A percentile compares a stretch with the other conserved stretches of the same genome.
Conservation (phyloP, 108 stramenopile species). For the Cyclostephanos invisitatus region DNA sequence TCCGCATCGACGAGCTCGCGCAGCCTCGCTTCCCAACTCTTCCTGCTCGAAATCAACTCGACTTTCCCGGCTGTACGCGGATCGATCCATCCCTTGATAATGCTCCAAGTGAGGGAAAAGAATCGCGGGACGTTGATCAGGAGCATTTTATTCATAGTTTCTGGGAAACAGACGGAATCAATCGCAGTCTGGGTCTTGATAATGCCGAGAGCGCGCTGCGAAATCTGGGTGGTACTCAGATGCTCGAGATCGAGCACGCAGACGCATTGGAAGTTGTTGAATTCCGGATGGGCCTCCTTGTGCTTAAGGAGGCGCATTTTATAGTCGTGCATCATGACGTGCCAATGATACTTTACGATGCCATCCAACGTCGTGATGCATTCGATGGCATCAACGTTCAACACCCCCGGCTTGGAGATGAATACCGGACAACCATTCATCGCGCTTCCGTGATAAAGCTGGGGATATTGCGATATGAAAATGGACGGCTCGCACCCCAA, state of each 20-base stretch:
- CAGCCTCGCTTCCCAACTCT: conserved; percentile 65
- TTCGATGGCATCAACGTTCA: conserved; percentile 79
- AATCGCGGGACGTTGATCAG: conserved; percentile 86
- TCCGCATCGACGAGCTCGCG: conserved; percentile 69
- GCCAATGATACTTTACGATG: conserved; percentile 85
- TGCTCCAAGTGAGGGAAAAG: conserved; percentile 77
- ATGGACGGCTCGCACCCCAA: conserved; percentile 69
- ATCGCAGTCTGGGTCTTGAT: conserved; percentile 86
- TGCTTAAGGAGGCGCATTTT: conserved; percentile 54
- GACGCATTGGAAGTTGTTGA: conserved; percentile 78
- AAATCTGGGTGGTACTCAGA: conserved; percentile 66
- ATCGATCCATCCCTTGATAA: conserved; percentile 88
- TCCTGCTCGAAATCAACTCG: conserved; percentile 70
- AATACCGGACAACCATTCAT: conserved; percentile 81
- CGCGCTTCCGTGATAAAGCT: conserved; percentile 72
- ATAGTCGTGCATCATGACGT: conserved; percentile 85
- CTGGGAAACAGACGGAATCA: conserved; percentile 88
- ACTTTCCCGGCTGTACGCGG: conserved; percentile 81
- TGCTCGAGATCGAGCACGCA: conserved; percentile 70
- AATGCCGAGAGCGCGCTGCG: conserved; percentile 61
- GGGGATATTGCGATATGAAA: conserved; percentile 81
- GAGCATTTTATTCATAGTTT: conserved; percentile 80
- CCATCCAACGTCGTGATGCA: conserved; percentile 82
- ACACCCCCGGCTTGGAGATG: conserved; percentile 81
- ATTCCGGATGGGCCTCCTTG: conserved; percentile 69